These are phyloP conservation scores for Xylaria intraflava DNA, from an alignment of 495 filamentous ascomycete species.

Conservation along the genomic window DNA sequence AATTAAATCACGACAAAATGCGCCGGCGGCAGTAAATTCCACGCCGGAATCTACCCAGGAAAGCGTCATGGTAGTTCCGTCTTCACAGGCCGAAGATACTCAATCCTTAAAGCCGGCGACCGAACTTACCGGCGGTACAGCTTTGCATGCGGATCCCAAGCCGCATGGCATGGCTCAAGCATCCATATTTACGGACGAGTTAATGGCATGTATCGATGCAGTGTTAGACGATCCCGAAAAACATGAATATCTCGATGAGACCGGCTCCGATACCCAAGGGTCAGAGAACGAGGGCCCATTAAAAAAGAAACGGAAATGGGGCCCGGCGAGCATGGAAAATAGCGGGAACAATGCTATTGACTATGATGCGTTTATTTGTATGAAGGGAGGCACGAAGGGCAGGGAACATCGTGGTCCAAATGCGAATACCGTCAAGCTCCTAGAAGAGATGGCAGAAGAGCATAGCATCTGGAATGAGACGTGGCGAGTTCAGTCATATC, in stretches of 20 bases:
- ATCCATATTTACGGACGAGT: neutral
- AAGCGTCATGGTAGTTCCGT: conserved; percentile 1
- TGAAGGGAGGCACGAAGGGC: conserved; percentile 34
- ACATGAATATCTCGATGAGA: conserved; percentile 6
- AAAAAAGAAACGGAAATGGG: conserved; percentile 16
- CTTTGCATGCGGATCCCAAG: neutral
- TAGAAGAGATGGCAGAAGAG: conserved; percentile 77
- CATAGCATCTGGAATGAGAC: conserved; percentile 67
- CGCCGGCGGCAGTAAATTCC: neutral
- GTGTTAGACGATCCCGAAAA: conserved; percentile 8
- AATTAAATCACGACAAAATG: conserved; percentile 19
- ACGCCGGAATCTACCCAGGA: conserved; percentile 10
- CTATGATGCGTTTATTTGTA: conserved; percentile 40
- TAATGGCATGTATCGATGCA: conserved; percentile 1
- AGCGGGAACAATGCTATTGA: neutral
- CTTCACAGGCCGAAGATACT: conserved; percentile 8
- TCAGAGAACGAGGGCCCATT: conserved; percentile 20
- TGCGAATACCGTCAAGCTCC: conserved; percentile 63
- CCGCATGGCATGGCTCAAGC: neutral
- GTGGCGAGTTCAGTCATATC: conserved; percentile 77
- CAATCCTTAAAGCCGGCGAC: neutral
- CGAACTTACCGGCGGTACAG: neutral
- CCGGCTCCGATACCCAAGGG: neutral
- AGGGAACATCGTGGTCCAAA: conserved; percentile 51
- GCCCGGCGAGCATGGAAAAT: neutral